Conservation (phyloP, 164 flowering plant species). For the Dillenia suffruticosa region DNA sequence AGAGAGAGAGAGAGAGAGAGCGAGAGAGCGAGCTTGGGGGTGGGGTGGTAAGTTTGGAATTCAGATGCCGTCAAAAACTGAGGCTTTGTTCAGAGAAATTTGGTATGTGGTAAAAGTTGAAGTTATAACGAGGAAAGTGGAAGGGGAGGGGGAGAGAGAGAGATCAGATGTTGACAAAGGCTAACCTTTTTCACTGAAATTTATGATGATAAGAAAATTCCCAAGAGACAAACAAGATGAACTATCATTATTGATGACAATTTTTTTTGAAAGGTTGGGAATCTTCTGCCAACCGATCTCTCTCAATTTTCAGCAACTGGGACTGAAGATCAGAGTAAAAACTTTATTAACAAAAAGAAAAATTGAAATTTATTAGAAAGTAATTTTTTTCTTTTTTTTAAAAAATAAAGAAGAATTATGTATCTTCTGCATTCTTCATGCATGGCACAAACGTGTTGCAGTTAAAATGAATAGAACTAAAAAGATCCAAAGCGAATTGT, state of each 20-base stretch:
- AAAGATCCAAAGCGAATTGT: too few relatives aligned
- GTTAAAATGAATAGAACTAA: too few relatives aligned
- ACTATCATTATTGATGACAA: conserved; percentile 1
- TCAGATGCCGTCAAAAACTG: not conserved
- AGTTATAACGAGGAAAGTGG: not conserved
- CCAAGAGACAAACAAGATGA: not conserved
- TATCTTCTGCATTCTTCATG: not conserved
- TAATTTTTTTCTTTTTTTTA: not conserved
- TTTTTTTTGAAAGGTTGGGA: not conserved
- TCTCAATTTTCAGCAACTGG: too few relatives aligned
- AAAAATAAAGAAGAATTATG: not conserved
- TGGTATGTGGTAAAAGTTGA: too few relatives aligned
- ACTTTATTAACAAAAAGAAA: not conserved
- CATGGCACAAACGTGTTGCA: not conserved
- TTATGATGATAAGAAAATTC: not conserved
- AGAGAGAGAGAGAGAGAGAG: not conserved
- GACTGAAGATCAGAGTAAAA: too few relatives aligned
- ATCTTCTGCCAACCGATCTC: not conserved
- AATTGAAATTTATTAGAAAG: not conserved
- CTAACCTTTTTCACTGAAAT: not conserved
- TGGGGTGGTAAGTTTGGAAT: not conserved
- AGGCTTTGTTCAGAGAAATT: too few relatives aligned
- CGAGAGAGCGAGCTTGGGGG: not conserved
- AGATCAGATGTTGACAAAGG: not conserved
- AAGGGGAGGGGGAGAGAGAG: not conserved